Evolutionary conservation across 2,329 filamentous ascomycete species (phyloP), one percentile per base, ranked within the genome.

Genomic region (Rosellinia necatrix): DNA sequence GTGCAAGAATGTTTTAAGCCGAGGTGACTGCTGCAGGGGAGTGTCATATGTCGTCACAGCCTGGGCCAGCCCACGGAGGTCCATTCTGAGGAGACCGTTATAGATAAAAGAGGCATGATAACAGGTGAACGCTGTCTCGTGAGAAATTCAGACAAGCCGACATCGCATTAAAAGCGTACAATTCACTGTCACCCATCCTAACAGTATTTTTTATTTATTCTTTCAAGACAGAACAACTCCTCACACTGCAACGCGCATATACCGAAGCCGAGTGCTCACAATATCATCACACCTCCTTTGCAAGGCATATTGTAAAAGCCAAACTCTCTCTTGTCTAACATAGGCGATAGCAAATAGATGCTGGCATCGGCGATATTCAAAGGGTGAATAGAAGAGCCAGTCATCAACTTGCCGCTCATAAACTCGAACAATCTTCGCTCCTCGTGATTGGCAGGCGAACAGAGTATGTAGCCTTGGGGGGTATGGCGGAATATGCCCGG

Each of bases 361-460:
- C 43, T 53, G 55, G 60, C 60, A 35, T 41, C 37, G 19, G 53
- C 29, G 21, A 44, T 52, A 63, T 62, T 56, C 64, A 56, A 55
- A 63, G 41, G 58, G 51, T 53, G 42, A 46, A 52, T 62, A 56
- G 25, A 48, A 59, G 51, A 53, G 43, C 54, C 30, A 41, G 54
- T 51, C 49, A 50, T 56, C 58, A 59, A 53, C 58, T 56, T 53
- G 58, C 46, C 57, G 60, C 54, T 62, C 49, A 51, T 51, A 59
- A 59, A 59, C 55, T 56, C 59, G 62, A 67, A 63, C 66, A 71
- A 64, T 68, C 69, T 54, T 72, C 64, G 60, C 71, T 72, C 72
- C 69, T 70, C 62, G 59, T 70, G 65, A 68, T 68, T 64, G 56
- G 65, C 62, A 54, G 62, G 38, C 34, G 32, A 53, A 22, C 38